These are phyloP conservation scores for Globisporangium spinosum DNA, from an alignment of 352 stramenopile species.

Conservation along the genomic window DNA sequence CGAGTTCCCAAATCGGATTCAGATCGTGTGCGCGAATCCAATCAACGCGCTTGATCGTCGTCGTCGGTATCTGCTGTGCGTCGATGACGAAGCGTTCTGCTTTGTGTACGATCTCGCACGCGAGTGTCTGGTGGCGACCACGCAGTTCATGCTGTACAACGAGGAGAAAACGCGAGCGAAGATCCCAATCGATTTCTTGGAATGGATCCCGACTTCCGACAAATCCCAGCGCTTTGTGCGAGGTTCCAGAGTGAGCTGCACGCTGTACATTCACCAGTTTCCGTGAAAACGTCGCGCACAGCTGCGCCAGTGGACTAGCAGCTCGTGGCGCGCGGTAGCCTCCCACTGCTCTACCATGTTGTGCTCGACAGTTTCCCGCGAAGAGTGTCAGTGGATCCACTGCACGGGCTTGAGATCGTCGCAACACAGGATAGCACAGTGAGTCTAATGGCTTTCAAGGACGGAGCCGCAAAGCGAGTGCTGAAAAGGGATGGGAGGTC, in stretches of 20 bases:
- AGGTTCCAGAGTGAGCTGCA: constrained; percentile 20
- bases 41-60: background rate
- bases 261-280: constrained; percentile 41
- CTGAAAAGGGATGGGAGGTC: constrained; percentile 7
- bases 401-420: constrained; percentile 33
- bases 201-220: constrained; percentile 12
- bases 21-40: constrained; percentile 12
- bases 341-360: constrained; percentile 32
- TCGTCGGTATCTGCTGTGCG: constrained; percentile 26
- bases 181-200: constrained; percentile 9
- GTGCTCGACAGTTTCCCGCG: constrained; percentile 24
- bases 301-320: constrained; percentile 42
- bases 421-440: constrained; percentile 27
- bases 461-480: constrained; percentile 14
- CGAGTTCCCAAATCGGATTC: constrained; percentile 18
- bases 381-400: constrained; percentile 42
- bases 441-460: constrained; percentile 32
- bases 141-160: constrained; percentile 28
- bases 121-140: constrained; percentile 29
- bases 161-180: background rate
- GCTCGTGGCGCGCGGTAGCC: constrained; percentile 32
- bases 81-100: constrained; percentile 41
- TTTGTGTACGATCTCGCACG: constrained; percentile 37
- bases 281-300: constrained; percentile 25
- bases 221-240: constrained; percentile 25